Evolutionary conservation across 768 basidiomycete species (phyloP).

Genomic region (Rhodotorula graminis): DNA sequence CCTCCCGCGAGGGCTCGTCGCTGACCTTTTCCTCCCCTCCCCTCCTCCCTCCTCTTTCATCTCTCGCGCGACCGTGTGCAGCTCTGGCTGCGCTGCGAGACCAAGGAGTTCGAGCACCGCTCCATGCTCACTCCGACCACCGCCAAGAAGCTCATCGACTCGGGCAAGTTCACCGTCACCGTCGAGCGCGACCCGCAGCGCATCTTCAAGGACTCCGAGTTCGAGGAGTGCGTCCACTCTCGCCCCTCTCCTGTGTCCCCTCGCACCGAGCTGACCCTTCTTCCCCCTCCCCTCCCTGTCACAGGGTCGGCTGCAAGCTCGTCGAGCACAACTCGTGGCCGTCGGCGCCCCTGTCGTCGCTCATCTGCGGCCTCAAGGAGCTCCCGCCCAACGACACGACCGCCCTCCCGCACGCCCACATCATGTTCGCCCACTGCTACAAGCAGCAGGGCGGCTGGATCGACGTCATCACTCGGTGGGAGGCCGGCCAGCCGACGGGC

Average conservation of each 20-base stretch:
- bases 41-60: background rate
- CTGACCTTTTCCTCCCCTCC: background rate
- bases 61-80: background rate
- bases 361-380: constrained; percentile 95
- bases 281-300: background rate
- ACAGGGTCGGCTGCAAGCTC: constrained; percentile 82
- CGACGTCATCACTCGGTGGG: constrained; percentile 76
- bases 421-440: constrained; percentile 98
- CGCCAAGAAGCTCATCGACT: constrained; percentile 77
- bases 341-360: constrained; percentile 62
- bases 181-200: constrained; percentile 92
- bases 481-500: constrained; percentile 62
- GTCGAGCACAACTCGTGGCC: constrained; percentile 87
- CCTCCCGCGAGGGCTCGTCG: background rate
- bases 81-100: constrained; percentile 95
- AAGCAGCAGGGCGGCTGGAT: constrained; percentile 93
- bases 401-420: constrained; percentile 86
- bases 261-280: background rate
- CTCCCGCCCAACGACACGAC: constrained; percentile 69
- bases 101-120: constrained; percentile 87
- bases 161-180: constrained; percentile 74
- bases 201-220: constrained; percentile 90
- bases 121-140: constrained; percentile 89
- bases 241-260: too few species aligned
- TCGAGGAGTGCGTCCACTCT: constrained; percentile 67